phyloP scores from a whole-genome alignment of 768 basidiomycete genomes.

The Termitomyces sp. region DNA sequence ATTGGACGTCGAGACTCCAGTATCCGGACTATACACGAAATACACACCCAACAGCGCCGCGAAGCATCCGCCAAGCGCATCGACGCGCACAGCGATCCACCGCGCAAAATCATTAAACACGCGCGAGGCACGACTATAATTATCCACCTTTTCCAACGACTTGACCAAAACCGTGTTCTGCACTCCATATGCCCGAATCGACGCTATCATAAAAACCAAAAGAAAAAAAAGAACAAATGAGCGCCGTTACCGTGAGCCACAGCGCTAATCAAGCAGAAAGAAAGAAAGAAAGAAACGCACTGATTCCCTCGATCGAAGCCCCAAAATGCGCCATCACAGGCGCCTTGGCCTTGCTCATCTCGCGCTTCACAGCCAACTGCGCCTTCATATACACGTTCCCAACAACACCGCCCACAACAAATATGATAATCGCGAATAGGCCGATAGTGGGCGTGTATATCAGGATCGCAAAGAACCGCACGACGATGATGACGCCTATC shows the following conservation, averaged over 20 bases:
- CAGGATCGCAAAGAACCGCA: constrained; percentile 12
- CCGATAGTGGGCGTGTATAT: constrained; percentile 11
- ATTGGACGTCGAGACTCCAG: constrained; percentile 19
- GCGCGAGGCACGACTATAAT: constrained; percentile 37
- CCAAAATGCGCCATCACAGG: constrained; percentile 33
- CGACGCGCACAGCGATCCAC: constrained; percentile 44
- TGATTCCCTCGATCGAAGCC: constrained; percentile 52
- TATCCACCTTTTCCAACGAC: constrained; percentile 45
- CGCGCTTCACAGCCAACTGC: constrained; percentile 41
- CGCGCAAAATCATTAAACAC: constrained; percentile 40
- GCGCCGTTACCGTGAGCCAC: no score
- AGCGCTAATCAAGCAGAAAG: no score
- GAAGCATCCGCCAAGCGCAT: constrained; percentile 51
- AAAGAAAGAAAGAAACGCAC: constrained; percentile 19
- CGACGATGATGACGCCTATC: constrained; percentile 6
- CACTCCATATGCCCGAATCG: constrained; percentile 63
- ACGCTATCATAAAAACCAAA: constrained; percentile 8
- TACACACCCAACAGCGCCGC: constrained; percentile 46
- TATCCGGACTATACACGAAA: constrained; percentile 47
- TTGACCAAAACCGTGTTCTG: constrained; percentile 39
- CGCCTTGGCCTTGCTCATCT: constrained; percentile 36
- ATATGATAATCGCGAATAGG: constrained; percentile 5
- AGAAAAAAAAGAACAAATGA: no score
- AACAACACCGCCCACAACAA: constrained; percentile 32
- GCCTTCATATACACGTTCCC: constrained; percentile 39